Evolutionary conservation across 768 basidiomycete species (phyloP), one percentile per base, ranked within the genome.

Genomic region (Hypsizygus marmoreus): DNA sequence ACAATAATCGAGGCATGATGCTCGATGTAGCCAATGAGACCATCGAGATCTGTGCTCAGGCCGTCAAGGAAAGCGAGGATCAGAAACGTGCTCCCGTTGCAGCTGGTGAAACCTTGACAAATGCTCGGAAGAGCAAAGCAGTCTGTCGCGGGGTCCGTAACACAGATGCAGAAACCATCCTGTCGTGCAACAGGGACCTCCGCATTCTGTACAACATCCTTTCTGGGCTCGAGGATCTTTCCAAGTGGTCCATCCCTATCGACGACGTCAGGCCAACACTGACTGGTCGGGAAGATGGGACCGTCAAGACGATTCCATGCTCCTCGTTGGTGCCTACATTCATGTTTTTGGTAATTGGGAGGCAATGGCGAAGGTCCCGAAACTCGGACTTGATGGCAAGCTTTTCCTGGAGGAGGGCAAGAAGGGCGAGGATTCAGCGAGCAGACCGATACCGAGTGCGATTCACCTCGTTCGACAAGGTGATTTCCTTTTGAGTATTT

Each of bases 281-380:
- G 43, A 92, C 61, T 97, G 95, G 95, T 91, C 89, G 28, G 91
- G 94, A 44, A 84, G 91, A 30, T 98, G 95, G 95, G 84, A 81
- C 10, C 80, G 85, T 16, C 80, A 84, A 51, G 93, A 97, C 55
- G 95, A 98, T 64, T 84, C 94, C 4, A 89, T 93, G 82, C 75
- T 98, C 12, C 79, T 98, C 30, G 85, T 97, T 34, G 95, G 95
- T 28, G 91, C 95, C 8, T 97, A 79, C 75, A 61, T 86, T 20
- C 86, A 97, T 57, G 95, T 95, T 16, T 95, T 97, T 62, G 94
- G 94, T 10, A 89, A 88, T 60, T 98, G 95, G 95, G 95, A 97
- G 61, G 77, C 79, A 17, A 97, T 97, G 75, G 80, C 83, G 44
- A 89, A 93, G 68, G 95, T 97, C 62, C 66, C 80, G 13, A 80